Evolutionary conservation across 2,329 filamentous ascomycete species (phyloP), one percentile per base, ranked within the genome.

Genomic region (Penicillium sp.): DNA sequence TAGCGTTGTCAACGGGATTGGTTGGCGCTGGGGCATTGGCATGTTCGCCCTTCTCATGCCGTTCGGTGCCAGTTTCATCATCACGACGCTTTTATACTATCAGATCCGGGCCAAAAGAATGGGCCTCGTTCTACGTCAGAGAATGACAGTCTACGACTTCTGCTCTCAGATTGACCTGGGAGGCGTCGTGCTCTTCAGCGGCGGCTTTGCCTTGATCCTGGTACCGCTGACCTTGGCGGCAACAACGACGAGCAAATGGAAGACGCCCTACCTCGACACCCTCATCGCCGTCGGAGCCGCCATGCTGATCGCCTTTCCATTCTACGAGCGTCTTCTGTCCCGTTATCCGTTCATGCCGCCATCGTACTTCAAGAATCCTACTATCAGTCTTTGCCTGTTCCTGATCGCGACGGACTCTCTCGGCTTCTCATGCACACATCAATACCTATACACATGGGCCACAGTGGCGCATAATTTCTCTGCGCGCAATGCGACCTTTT

Each of bases 381-480:
- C 71, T 9, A 71, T 77, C 17, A 49, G 68, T 13, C 52, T 73
- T 10, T 65, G 65, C 10, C 57, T 70, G 7, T 33, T 69, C 1
- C 57, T 74, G 9, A 65, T 65, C 8, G 56, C 65, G 8, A 51
- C 69, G 21, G 74, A 77, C 47, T 60, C 62, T 4, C 50, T 75
- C 29, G 70, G 67, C 10, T 74, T 73, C 48, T 48, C 57, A 11
- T 61, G 60, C 31, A 74, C 72, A 0, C 72, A 76, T 50, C 69
- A 69, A 4, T 75, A 75, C 50, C 59, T 76, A 5, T 74, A 74
- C 47, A 53, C 70, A 17, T 76, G 73, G 73, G 62, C 62, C 0
- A 65, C 63, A 6, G 65, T 74, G 3, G 64, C 71, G 0, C 69
- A 69, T 35, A 61, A 65, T 36, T 65, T 72, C 31, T 60, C 57